These are phyloP conservation scores for Catenaria anguillulae DNA, from an alignment of 371 early-diverging fungal genomes.

Conservation along the genomic window DNA sequence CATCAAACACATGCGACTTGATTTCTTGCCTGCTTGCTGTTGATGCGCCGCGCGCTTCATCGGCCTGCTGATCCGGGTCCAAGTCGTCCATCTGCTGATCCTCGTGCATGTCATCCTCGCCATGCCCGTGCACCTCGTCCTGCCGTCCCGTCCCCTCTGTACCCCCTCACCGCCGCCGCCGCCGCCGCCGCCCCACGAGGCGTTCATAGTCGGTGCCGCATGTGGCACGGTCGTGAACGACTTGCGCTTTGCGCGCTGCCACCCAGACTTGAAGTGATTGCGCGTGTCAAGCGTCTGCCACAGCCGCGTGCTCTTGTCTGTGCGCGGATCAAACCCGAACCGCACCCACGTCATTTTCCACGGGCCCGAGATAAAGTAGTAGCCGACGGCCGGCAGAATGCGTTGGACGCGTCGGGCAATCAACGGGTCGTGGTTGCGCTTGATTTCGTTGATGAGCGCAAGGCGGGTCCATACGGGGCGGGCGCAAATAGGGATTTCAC, in stretches of 20 bases:
- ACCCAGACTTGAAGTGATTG: background rate
- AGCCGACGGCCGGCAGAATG: background rate
- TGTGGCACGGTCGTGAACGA: background rate
- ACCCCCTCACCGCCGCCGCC: too few species aligned
- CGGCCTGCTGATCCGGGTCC: background rate
- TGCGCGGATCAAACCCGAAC: slow-evolving; percentile 2
- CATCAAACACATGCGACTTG: slow-evolving; percentile 2
- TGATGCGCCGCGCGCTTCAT: background rate
- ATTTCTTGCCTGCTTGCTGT: background rate
- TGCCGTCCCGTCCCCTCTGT: too few species aligned
- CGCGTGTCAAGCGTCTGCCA: background rate
- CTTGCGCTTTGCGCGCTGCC: background rate
- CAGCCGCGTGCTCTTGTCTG: background rate
- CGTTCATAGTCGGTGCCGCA: too few species aligned
- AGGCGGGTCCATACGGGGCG: slow-evolving; percentile 5
- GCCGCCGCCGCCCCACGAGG: too few species aligned
- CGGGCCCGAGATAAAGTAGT: slow-evolving; percentile 3
- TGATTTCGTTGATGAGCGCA: background rate
- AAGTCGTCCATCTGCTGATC: too few species aligned
- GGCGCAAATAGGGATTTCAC: background rate
- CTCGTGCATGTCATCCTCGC: too few species aligned
- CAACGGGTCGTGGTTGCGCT: too few species aligned
- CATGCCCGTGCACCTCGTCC: too few species aligned
- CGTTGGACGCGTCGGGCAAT: background rate
- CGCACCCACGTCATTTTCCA: slow-evolving; percentile 8